Evolutionary conservation across 2,329 filamentous ascomycete species (phyloP).

Genomic region (Calonectria pauciramosa): DNA sequence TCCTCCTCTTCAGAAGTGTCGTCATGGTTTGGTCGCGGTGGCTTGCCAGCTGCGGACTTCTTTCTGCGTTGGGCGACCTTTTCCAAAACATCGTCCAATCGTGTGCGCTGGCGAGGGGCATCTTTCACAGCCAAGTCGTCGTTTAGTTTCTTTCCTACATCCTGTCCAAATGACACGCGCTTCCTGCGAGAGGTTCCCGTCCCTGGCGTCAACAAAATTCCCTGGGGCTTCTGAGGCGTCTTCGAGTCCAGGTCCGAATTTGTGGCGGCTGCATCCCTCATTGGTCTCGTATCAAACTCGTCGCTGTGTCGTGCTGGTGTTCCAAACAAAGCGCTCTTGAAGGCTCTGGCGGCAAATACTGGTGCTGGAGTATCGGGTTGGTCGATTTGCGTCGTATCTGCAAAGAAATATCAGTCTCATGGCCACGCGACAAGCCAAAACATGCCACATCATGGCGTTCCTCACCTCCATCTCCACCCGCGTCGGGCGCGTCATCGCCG

Average conservation of each 20-base stretch:
- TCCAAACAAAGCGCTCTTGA: conserved; percentile 75
- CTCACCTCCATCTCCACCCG: conserved; percentile 48
- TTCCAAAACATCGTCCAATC: conserved; percentile 62
- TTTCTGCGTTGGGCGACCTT: conserved; percentile 35
- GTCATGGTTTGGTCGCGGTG: conserved; percentile 27
- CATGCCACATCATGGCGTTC: conserved; percentile 8
- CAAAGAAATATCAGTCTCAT: conserved; percentile 1
- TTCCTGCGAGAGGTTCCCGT: conserved; percentile 72
- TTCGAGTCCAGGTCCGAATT: conserved; percentile 48
- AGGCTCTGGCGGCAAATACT: conserved; percentile 75
- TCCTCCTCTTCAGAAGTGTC: conserved; percentile 59
- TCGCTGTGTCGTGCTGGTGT: conserved; percentile 62
- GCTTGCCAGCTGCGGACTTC: conserved; percentile 25
- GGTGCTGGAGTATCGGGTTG: conserved; percentile 75
- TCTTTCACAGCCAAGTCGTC: conserved; percentile 52
- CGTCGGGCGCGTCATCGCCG: conserved; percentile 55
- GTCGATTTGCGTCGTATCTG: conserved; percentile 65
- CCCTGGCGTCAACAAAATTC: conserved; percentile 75
- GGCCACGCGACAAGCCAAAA: neutral
- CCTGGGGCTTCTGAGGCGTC: conserved; percentile 66
- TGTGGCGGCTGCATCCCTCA: conserved; percentile 40
- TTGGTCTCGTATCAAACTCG: conserved; percentile 44
- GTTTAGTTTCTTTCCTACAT: conserved; percentile 61
- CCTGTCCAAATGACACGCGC: conserved; percentile 74
- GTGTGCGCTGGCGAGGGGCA: conserved; percentile 53